Percentiles rank a stretch among this genome's conserved stretches.
Conservation (phyloP, 208 protist species). For the Acanthamoeba lenticulata region DNA sequence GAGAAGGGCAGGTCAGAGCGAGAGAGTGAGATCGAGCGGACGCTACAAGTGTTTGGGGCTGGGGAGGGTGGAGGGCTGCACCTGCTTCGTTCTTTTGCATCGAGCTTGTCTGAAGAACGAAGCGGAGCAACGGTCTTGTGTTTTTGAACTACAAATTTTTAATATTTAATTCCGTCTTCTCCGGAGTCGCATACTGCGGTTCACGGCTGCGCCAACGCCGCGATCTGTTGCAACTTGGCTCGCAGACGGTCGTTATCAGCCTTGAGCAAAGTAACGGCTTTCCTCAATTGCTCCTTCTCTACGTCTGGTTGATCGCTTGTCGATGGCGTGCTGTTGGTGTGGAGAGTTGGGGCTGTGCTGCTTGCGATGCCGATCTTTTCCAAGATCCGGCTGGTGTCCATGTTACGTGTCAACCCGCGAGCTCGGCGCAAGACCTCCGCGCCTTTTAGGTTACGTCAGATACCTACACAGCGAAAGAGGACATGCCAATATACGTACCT, state of each 20-base stretch:
- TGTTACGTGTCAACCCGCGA: not conserved
- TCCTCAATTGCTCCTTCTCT: not conserved
- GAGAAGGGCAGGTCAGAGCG: not conserved
- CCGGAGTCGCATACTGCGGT: too few species aligned
- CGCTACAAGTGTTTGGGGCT: too few species aligned
- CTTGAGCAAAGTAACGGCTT: not conserved
- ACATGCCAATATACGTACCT: not conserved
- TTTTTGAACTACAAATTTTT: too few species aligned
- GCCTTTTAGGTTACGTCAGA: not conserved
- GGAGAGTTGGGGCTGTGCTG: not conserved
- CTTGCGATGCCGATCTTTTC: not conserved
- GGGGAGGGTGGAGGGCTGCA: not conserved
- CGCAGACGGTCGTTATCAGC: not conserved
- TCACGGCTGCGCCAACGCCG: not conserved
- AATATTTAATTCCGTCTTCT: too few species aligned
- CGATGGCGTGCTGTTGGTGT: not conserved
- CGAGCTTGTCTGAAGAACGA: not conserved
- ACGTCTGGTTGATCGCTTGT: too few species aligned
- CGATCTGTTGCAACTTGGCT: not conserved
- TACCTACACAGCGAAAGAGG: not conserved
- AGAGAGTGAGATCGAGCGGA: not conserved
- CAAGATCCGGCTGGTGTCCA: not conserved
- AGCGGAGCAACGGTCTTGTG: not conserved
- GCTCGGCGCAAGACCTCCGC: not conserved
- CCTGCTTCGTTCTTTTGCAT: not conserved